phyloP scores from a whole-genome alignment of 805 yeast species.

The Lipomyces oligophaga region DNA sequence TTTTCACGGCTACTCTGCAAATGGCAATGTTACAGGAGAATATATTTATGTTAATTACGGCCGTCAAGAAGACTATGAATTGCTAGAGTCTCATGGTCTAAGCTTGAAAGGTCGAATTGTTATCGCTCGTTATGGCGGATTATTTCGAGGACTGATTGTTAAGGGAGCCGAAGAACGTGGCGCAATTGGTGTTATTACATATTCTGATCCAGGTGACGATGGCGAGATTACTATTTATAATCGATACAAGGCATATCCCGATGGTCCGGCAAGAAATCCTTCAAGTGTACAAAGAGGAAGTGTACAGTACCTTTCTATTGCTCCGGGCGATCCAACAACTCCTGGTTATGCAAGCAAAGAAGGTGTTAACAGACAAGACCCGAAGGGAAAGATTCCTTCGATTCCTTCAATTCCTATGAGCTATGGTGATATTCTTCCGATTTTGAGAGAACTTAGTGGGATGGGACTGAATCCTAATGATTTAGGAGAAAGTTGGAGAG shows the following conservation, averaged over 20 bases:
- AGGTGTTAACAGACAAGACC: conserved; percentile 49
- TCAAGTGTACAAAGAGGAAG: conserved; percentile 74
- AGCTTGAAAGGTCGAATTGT: conserved; percentile 57
- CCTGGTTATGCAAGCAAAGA: conserved; percentile 62
- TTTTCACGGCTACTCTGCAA: conserved; percentile 72
- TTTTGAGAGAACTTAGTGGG: conserved; percentile 56
- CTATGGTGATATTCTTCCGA: conserved; percentile 52
- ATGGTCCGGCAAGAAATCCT: conserved; percentile 76
- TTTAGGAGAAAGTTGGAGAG: conserved; percentile 47
- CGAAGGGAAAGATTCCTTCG: conserved; percentile 50
- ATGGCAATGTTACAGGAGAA: conserved; percentile 67
- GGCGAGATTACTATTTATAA: conserved; percentile 46
- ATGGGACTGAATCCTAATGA: conserved; percentile 45
- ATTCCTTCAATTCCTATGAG: conserved; percentile 73
- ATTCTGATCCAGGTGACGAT: conserved; percentile 66
- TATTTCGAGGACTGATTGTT: conserved; percentile 71
- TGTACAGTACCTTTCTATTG: conserved; percentile 55
- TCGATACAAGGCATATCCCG: conserved; percentile 64
- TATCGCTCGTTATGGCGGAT: conserved; percentile 60
- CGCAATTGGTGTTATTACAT: conserved; percentile 61
- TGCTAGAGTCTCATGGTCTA: conserved; percentile 47
- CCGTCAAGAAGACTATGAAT: conserved; percentile 53
- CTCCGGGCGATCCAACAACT: conserved; percentile 78
- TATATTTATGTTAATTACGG: conserved; percentile 71
- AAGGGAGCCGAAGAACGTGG: conserved; percentile 72